Evolutionary conservation across 805 yeast species (phyloP).

Genomic region (Alloascoidea hylecoeti): DNA sequence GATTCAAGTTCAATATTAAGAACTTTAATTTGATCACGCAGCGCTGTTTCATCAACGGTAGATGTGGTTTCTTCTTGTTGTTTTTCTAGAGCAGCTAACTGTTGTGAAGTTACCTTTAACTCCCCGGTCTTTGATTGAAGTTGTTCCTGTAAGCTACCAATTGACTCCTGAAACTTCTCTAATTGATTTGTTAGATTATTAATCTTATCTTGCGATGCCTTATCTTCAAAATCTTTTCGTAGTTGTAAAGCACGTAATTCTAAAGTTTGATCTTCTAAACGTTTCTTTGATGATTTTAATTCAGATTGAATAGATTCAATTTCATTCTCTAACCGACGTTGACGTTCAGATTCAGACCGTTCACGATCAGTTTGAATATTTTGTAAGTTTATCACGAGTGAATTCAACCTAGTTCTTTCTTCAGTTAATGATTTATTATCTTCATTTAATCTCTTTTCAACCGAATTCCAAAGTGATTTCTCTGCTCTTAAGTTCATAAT

Average conservation of each 20-base stretch:
- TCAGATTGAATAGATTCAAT: conserved; percentile 35
- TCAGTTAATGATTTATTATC: conserved; percentile 38
- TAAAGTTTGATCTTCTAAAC: conserved; percentile 28
- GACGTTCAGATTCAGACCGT: conserved; percentile 29
- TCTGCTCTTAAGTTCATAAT: conserved; percentile 39
- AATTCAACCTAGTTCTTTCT: conserved; percentile 46
- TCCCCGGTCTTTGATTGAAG: conserved; percentile 14
- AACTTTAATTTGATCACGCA: conserved; percentile 17
- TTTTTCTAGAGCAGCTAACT: conserved; percentile 14
- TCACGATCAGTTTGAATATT: conserved; percentile 49
- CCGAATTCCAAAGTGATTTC: conserved; percentile 30
- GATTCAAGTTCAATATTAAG: conserved; percentile 26
- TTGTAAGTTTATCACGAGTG: conserved; percentile 46
- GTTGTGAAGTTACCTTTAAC: conserved; percentile 13
- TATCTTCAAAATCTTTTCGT: conserved; percentile 41
- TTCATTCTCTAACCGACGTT: conserved; percentile 32
- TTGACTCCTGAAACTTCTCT: conserved; percentile 24
- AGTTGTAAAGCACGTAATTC: conserved; percentile 39
- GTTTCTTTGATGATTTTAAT: conserved; percentile 26
- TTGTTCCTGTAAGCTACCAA: conserved; percentile 18
- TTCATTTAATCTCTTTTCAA: conserved; percentile 33
- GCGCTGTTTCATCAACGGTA: conserved; percentile 10
- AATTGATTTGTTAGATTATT: conserved; percentile 27
- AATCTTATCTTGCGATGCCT: conserved; percentile 44
- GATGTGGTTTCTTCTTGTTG: conserved; percentile 13